These are phyloP conservation scores for Penicillium mononematosum DNA, from an alignment of 495 filamentous ascomycete species.

Conservation along the genomic window DNA sequence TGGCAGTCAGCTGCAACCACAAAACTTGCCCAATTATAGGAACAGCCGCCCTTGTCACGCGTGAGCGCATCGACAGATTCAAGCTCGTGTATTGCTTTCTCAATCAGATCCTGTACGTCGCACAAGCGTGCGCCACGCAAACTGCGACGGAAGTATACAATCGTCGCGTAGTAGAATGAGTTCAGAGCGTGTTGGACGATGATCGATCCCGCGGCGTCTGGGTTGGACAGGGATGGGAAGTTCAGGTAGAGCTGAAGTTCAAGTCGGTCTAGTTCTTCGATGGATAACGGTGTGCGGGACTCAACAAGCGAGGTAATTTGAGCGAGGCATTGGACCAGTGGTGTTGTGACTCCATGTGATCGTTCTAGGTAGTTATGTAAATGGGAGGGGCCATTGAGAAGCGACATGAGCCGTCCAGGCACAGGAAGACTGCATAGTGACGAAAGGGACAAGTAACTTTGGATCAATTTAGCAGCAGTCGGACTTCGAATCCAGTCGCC, in stretches of 20 bases:
- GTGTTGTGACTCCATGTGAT: conserved; percentile 25
- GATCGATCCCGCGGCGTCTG: conserved; percentile 13
- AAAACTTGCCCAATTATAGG: conserved; percentile 32
- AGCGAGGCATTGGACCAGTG: conserved; percentile 24
- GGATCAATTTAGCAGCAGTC: conserved; percentile 21
- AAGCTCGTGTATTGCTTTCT: conserved; percentile 27
- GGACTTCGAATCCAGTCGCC: conserved; percentile 23
- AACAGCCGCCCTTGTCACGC: conserved; percentile 21
- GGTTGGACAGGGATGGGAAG: conserved; percentile 17
- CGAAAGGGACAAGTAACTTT: conserved; percentile 30
- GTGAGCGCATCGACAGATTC: conserved; percentile 23
- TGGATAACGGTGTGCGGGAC: conserved; percentile 4
- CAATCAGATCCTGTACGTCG: conserved; percentile 28
- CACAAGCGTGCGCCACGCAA: conserved; percentile 17
- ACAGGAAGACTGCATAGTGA: conserved; percentile 29
- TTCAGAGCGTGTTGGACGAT: conserved; percentile 29
- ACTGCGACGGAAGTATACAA: conserved; percentile 27
- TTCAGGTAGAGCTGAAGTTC: conserved; percentile 28
- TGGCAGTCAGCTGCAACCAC: conserved; percentile 31
- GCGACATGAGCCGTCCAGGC: conserved; percentile 19
- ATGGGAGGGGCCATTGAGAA: conserved; percentile 24
- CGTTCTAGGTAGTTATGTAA: conserved; percentile 25
- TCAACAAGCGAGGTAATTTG: conserved; percentile 19
- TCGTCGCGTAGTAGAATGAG: conserved; percentile 31
- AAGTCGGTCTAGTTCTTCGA: conserved; percentile 20